These are phyloP conservation scores for Cylindrotheca closterium DNA, from an alignment of 108 stramenopile species.

Conservation along the genomic window DNA sequence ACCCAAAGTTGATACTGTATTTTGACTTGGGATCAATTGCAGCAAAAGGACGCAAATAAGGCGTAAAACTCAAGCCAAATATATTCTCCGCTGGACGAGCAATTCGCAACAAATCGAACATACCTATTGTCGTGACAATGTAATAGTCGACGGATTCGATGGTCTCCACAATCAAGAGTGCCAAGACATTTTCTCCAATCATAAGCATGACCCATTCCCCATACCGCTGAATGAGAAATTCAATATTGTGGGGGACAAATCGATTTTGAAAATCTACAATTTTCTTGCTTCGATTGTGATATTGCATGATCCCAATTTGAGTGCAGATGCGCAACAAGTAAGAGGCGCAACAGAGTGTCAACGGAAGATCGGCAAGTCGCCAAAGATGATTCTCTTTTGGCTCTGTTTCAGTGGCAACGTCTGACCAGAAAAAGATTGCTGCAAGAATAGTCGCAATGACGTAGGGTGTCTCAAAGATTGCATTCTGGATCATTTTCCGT, in stretches of 20 bases:
- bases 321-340: neutral
- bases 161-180: conserved; percentile 48
- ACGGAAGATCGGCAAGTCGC: too few species aligned
- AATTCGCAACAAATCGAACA: too few species aligned
- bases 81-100: too few species aligned
- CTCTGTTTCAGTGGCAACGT: neutral
- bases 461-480: too few species aligned
- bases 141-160: too few species aligned
- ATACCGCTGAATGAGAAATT: conserved; percentile 46
- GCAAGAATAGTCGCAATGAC: neutral
- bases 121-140: too few species aligned
- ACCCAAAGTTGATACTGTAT: too few species aligned
- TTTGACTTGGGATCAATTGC: too few species aligned
- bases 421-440: neutral
- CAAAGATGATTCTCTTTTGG: neutral
- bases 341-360: neutral
- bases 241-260: conserved; percentile 41
- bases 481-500: too few species aligned
- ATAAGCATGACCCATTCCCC: conserved; percentile 67
- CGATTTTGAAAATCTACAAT: neutral
- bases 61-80: too few species aligned
- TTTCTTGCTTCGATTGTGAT: neutral
- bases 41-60: too few species aligned
- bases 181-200: conserved; percentile 49
- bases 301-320: neutral